These are phyloP conservation scores for Cyclocybe aegerita DNA, from an alignment of 768 basidiomycete genomes.

Conservation along the genomic window DNA sequence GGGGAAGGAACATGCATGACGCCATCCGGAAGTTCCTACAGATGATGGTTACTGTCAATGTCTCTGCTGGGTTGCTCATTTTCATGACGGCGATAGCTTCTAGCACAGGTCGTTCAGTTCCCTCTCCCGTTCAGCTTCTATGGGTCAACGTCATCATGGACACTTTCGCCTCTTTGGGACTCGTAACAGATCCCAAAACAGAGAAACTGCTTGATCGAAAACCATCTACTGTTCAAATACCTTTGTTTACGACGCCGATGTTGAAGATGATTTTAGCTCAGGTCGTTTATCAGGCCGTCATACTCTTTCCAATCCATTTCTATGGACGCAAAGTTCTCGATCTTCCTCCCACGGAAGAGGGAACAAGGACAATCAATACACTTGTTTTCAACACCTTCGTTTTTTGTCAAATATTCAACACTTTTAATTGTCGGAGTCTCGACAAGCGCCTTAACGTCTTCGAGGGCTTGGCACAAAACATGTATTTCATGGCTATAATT, in stretches of 20 bases:
- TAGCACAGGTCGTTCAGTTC: slow-evolving; percentile 68
- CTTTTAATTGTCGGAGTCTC: slow-evolving; percentile 85
- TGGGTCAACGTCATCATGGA: slow-evolving; percentile 99
- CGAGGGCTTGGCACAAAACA: slow-evolving; percentile 75
- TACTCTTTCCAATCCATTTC: slow-evolving; percentile 91
- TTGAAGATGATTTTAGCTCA: slow-evolving; percentile 95
- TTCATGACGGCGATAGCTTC: slow-evolving; percentile 90
- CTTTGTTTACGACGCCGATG: slow-evolving; percentile 92
- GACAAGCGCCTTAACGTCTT: slow-evolving; percentile 89
- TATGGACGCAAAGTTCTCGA: slow-evolving; percentile 71
- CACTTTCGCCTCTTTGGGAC: slow-evolving; percentile 95
- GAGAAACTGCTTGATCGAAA: slow-evolving; percentile 79
- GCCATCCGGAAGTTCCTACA: slow-evolving; percentile 97
- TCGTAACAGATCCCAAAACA: slow-evolving; percentile 94
- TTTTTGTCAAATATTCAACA: slow-evolving; percentile 96
- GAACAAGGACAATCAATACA: slow-evolving; percentile 63
- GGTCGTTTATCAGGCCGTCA: slow-evolving; percentile 78
- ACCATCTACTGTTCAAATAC: slow-evolving; percentile 86
- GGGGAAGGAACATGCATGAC: slow-evolving; percentile 99
- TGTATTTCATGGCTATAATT: slow-evolving; percentile 84
- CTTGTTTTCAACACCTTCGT: slow-evolving; percentile 98
- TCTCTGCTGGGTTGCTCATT: slow-evolving; percentile 93
- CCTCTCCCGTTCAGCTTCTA: slow-evolving; percentile 93
- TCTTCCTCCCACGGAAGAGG: slow-evolving; percentile 36
- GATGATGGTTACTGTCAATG: slow-evolving; percentile 92